These are phyloP conservation scores for Lagenaria siceraria DNA, from an alignment of 306 rosid genomes.

Conservation along the genomic window DNA sequence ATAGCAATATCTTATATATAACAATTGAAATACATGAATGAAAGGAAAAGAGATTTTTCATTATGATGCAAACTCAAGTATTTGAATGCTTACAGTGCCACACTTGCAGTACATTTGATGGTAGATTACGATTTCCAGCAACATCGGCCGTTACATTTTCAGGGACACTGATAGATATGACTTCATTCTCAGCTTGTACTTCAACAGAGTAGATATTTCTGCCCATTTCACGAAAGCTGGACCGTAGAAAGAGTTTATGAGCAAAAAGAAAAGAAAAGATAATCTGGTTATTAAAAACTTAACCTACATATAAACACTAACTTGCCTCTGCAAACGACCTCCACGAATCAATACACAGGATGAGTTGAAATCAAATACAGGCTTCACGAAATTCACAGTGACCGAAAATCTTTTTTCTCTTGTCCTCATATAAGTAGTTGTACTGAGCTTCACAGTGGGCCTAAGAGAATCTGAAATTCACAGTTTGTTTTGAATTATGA, in stretches of 20 bases:
- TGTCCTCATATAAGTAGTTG: slow-evolving; percentile 52
- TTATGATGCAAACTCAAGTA: background rate
- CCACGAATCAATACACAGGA: slow-evolving; percentile 60
- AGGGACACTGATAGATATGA: slow-evolving; percentile 49
- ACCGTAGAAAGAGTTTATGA: slow-evolving; percentile 5
- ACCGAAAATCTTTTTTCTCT: slow-evolving; percentile 44
- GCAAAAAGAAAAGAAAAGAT: background rate
- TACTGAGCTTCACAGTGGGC: slow-evolving; percentile 68
- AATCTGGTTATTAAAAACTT: background rate
- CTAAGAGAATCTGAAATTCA: slow-evolving; percentile 54
- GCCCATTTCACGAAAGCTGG: slow-evolving; percentile 45
- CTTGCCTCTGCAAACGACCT: slow-evolving; percentile 59
- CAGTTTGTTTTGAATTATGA: slow-evolving; percentile 6
- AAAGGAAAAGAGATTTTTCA: background rate
- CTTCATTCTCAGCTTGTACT: slow-evolving; percentile 38
- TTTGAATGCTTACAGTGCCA: slow-evolving; percentile 64
- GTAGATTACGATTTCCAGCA: slow-evolving; percentile 75
- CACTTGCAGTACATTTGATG: slow-evolving; percentile 82
- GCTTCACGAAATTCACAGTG: slow-evolving; percentile 46
- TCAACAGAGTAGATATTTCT: slow-evolving; percentile 40
- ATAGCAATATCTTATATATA: background rate
- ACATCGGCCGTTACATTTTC: slow-evolving; percentile 62
- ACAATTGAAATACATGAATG: background rate
- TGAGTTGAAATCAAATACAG: slow-evolving; percentile 70
- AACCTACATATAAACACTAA: slow-evolving; percentile 2